Conservation (phyloP, 805 yeast genomes). For the Ogataea methanolica region DNA sequence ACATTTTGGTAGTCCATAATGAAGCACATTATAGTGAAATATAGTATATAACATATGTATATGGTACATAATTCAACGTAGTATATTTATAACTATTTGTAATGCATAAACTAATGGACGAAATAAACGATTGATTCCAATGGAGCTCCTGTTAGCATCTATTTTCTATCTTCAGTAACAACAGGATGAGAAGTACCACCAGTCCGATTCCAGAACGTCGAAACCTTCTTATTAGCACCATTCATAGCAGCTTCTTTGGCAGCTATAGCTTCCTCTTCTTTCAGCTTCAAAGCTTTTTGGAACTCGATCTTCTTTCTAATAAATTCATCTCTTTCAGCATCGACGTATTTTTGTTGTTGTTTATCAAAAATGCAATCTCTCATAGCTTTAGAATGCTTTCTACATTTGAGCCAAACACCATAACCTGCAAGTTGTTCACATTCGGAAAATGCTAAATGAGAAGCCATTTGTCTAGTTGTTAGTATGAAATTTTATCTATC, state of each 20-base stretch:
- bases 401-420: slow-evolving; percentile 64
- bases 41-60: no score
- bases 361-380: slow-evolving; percentile 56
- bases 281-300: slow-evolving; percentile 23
- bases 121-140: no score
- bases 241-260: background rate
- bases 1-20: no score
- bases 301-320: slow-evolving; percentile 52
- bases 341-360: slow-evolving; percentile 62
- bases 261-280: slow-evolving; percentile 5
- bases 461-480: background rate
- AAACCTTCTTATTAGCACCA: slow-evolving; percentile 1
- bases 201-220: slow-evolving; percentile 7
- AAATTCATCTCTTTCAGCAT: slow-evolving; percentile 60
- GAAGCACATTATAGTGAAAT: no score
- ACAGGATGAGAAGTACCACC: background rate
- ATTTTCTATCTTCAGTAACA: background rate
- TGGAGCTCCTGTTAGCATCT: background rate
- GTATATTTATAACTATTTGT: no score
- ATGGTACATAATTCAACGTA: no score
- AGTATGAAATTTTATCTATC: background rate
- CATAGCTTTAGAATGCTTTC: slow-evolving; percentile 52
- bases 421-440: slow-evolving; percentile 64
- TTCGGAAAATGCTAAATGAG: slow-evolving; percentile 44
- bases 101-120: no score